Base-by-base conservation (phyloP, 768 basidiomycete genomes). In the Suillus decipiens region DNA sequence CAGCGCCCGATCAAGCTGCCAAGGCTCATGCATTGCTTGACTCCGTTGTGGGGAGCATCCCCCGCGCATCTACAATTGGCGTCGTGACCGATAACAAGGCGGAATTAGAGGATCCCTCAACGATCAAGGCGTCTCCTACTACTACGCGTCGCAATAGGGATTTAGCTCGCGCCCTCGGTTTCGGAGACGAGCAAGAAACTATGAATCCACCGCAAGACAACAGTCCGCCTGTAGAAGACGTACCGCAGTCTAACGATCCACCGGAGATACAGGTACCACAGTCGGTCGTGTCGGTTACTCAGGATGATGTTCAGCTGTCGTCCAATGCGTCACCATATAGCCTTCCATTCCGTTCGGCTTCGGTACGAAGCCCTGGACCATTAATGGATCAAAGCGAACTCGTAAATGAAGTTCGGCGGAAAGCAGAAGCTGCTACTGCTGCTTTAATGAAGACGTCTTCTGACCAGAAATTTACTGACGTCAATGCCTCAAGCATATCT, bases 81-180 rank as follows among this genome's bases (percentile, higher is more conserved):
- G 69, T 68, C 48, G 56, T 31, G 39, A 57, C 39, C 12, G 75
- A 78, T 33, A 76, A 59, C 39, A 73, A 68, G 51, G 61, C 72
- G 43, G 70, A 67, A 61, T 63, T 59, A 42, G 61, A 61, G 68
- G 72, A 45, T 69, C 76, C 43, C 73, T 77, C 61, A 61, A 75
- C 68, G 77, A 79, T 60, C 53, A 66, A 12, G 66, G 61, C 70
- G 19, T 85, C 81, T 12, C 85, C 79, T 33, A 57, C 56, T n/a
- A 84, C 81, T 41, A 82, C 86, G 48, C 86, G 86, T 62, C 82
- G 87, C 60, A 88, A 89, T 66, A 80, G 89, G 66, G 89, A 90
- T 70, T 81, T 94, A n/a, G 89, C 91, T 2, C 87, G 88, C 61
- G 88, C 86, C 19, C 76, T 94, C 47, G 74, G 74, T 17, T 92